Evolutionary conservation across 192 early-diverging fungal genomes (phyloP).

Genomic region (Gigaspora rosea): DNA sequence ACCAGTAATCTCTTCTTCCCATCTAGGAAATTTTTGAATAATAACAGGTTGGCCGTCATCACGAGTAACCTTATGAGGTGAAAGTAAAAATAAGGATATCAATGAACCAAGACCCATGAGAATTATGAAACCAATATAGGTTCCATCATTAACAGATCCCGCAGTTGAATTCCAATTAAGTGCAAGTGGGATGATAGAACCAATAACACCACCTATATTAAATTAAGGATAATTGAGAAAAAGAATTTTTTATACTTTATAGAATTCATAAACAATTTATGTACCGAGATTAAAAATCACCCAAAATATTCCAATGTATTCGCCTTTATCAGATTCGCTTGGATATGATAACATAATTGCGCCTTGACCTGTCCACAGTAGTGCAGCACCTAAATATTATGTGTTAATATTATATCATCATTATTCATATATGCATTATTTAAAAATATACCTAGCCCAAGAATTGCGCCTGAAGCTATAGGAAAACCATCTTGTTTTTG

Average conservation of each 20-base stretch:
- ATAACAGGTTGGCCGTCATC: conserved; percentile 69
- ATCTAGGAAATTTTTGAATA: conserved; percentile 71
- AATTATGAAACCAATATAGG: conserved; percentile 73
- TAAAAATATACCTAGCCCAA: conserved; percentile 61
- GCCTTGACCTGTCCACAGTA: conserved; percentile 75
- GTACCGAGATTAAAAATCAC: conserved; percentile 71
- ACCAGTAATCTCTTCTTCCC: conserved; percentile 53
- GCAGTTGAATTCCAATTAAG: conserved; percentile 62
- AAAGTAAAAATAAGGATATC: conserved; percentile 59
- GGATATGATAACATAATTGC: conserved; percentile 90
- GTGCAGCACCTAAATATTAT: conserved; percentile 56
- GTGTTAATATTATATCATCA: background rate
- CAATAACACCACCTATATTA: conserved; percentile 76
- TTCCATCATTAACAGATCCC: conserved; percentile 61
- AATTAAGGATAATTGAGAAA: background rate
- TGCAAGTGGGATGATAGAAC: conserved; percentile 72
- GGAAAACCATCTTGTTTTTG: conserved; percentile 59
- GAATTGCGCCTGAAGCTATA: conserved; percentile 73
- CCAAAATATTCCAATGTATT: conserved; percentile 86
- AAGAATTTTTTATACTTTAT: background rate
- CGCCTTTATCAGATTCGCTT: conserved; percentile 76
- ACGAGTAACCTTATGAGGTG: conserved; percentile 61
- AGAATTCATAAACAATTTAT: background rate
- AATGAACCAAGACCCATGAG: conserved; percentile 66
- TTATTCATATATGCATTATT: background rate